phyloP scores from a whole-genome alignment of 441 rosid species.

The Geranium incanum region DNA sequence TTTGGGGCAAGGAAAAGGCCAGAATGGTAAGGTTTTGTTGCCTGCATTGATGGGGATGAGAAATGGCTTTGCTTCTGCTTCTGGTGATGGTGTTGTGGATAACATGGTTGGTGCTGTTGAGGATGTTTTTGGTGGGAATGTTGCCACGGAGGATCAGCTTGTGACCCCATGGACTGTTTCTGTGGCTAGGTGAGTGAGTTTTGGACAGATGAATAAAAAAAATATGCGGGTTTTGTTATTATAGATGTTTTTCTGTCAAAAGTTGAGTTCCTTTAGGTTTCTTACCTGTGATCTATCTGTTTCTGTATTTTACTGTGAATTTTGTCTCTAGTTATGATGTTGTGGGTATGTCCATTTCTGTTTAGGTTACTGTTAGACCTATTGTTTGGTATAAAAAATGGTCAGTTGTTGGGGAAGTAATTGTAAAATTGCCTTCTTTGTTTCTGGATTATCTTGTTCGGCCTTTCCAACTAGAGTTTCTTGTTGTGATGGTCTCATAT shows the following conservation, averaged over 20 bases:
- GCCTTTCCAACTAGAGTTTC: background rate
- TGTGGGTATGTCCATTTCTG: no score
- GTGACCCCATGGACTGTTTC: constrained; percentile 87
- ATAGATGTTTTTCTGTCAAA: no score
- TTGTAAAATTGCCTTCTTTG: no score
- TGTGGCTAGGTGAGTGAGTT: constrained; percentile 63
- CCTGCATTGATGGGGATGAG: constrained; percentile 25
- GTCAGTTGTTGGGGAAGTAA: no score
- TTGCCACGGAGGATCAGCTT: constrained; percentile 76
- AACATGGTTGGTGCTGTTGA: constrained; percentile 49
- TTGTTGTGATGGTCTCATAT: background rate
- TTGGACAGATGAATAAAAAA: background rate
- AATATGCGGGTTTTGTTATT: no score
- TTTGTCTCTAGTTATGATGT: no score
- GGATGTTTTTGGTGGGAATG: constrained; percentile 72
- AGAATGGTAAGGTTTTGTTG: constrained; percentile 31
- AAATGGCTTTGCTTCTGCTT: constrained; percentile 32
- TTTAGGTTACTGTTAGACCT: no score
- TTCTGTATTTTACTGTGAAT: no score
- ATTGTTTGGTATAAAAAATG: no score
- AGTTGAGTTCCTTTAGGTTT: no score
- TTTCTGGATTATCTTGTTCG: background rate
- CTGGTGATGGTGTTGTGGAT: constrained; percentile 15
- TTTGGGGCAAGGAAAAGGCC: constrained; percentile 24
- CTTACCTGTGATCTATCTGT: no score